Conservation (phyloP, 257 asterid species). For the Solanum chilense region DNA sequence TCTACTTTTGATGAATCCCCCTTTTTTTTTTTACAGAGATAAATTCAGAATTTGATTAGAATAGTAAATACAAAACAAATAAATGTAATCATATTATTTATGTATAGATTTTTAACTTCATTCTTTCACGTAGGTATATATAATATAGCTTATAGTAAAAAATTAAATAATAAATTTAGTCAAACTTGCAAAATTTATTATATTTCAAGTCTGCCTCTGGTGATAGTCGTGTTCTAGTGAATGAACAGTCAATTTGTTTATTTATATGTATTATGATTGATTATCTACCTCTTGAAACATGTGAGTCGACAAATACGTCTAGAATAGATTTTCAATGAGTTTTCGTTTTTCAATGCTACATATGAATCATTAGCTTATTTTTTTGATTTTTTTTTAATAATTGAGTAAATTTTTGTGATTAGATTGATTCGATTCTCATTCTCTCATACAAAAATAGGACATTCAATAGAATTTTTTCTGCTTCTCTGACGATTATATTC, state of each 20-base stretch:
- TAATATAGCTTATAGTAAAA: not conserved
- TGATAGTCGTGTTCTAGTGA: not conserved
- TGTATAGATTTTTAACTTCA: not conserved
- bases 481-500: not conserved
- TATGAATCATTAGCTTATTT: not conserved
- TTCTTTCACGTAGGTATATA: not conserved
- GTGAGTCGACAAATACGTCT: not conserved
- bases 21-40: fast-evolving
- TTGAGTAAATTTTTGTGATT: not conserved
- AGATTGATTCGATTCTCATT: not conserved
- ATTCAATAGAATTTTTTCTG: not conserved
- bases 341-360: not conserved
- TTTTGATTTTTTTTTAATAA: not conserved
- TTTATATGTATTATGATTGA: not conserved
- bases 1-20: not conserved
- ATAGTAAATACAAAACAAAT: not conserved
- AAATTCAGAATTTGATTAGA: not conserved
- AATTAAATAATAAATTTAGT: not conserved
- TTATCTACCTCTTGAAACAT: not conserved
- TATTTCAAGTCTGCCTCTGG: not conserved
- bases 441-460: not conserved
- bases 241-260: not conserved
- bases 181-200: not conserved
- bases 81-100: not conserved
- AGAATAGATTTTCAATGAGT: not conserved